Evolutionary conservation across 345 rosid genomes (phyloP), one percentile per base, ranked within the genome.

Genomic region (Cardamine occulta): DNA sequence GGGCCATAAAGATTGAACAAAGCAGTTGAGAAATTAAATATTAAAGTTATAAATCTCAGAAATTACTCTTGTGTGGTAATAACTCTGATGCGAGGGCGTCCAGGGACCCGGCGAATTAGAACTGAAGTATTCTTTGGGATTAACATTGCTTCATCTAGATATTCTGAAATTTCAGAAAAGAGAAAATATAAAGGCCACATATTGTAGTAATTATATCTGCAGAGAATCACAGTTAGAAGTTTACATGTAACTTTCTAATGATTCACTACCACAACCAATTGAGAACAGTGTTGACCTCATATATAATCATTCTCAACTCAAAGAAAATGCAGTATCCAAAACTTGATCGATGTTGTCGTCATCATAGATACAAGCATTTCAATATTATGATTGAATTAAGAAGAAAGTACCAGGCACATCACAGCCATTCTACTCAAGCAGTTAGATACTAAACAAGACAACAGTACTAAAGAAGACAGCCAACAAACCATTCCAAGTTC

Each of bases 51-150:
- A 32, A 68, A 59, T 66, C 28, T 58, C n/a, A 24, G 51, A 83
- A 74, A 68, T 80, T 95, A 95, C 99, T 83, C 91, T 86, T 79
- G 87, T 67, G 70, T 87, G 26, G 97, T 85, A 77, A 90, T 89
- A 82, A 92, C 84, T 72, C 96, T 88, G 89, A 88, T 78, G 79
- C 98, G 99, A 81, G 97, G 97, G 70, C 89, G 80, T 81, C 98
- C 96, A 58, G 99, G 99, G 88, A 95, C 97, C 35, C 99, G 93
- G 44, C 98, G 93, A 77, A 95, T 88, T 76, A 95, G 80, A 70
- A 95, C 99, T 81, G 97, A 89, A 21, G 99, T 92, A 79, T 88
- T 89, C 85, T 95, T 92, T 7, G 99, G 99, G 71, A 95, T 89
- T 88, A 95, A 80, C 88, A 82, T 88, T 61, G 87, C 97, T 85